Conservation (phyloP, 1,284 basidiomycete species). For the Microbotryomycetes sp. region DNA sequence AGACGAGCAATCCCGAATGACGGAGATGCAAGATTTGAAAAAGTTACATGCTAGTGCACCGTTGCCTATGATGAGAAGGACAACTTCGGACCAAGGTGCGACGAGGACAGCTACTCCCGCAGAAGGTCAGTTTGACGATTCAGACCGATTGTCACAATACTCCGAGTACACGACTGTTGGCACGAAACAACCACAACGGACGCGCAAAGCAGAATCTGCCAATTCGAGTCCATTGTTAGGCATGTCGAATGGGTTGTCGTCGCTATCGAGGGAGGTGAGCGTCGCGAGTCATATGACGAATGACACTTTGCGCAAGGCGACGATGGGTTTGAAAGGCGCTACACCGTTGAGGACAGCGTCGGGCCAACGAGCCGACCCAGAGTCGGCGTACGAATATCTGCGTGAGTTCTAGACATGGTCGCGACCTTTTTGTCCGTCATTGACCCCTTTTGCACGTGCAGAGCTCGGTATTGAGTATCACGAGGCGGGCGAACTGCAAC, state of each 20-base stretch:
- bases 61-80: background rate
- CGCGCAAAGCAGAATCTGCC: background rate
- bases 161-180: background rate
- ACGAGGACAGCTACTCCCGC: background rate
- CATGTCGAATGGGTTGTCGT: background rate
- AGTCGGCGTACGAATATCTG: conserved; percentile 20
- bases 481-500: conserved; percentile 63
- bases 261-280: background rate
- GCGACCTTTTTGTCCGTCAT: background rate
- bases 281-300: background rate
- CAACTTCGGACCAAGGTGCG: background rate
- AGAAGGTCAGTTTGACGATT: background rate
- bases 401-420: conserved; percentile 10
- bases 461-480: conserved; percentile 71
- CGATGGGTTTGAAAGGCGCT: background rate
- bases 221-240: background rate
- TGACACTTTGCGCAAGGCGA: background rate
- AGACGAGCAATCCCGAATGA: background rate
- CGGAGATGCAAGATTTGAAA: background rate
- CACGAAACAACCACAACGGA: background rate
- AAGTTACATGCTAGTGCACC: background rate
- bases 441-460: background rate
- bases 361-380: conserved; percentile 8
- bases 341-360: background rate
- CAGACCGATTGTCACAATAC: background rate